These are phyloP conservation scores for Wickerhamiella occidentalis DNA, from an alignment of 805 yeast genomes.

Conservation along the genomic window DNA sequence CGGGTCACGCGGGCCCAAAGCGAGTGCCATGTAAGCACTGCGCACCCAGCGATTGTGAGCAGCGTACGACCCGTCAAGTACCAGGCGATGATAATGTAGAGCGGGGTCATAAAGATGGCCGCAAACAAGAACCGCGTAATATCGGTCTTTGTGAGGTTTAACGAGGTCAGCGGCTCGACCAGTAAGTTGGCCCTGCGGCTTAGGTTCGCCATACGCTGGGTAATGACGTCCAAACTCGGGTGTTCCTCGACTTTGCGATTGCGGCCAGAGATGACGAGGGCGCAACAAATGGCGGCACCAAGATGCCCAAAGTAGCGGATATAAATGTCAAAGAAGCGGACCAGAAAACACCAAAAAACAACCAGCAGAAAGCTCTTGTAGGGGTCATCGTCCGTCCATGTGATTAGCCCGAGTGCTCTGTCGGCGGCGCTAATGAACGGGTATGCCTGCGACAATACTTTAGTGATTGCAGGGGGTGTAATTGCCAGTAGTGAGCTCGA, in stretches of 20 bases:
- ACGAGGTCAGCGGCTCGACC: conserved; percentile 63
- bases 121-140: conserved; percentile 71
- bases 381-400: conserved; percentile 84
- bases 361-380: conserved; percentile 62
- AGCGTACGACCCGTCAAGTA: conserved; percentile 54
- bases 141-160: conserved; percentile 63
- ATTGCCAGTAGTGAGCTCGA: conserved; percentile 75
- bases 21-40: conserved; percentile 73
- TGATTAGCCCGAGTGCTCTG: conserved; percentile 53
- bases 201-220: conserved; percentile 61
- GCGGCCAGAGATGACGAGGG: conserved; percentile 32
- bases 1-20: conserved; percentile 74
- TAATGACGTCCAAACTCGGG: conserved; percentile 80
- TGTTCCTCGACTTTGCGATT: conserved; percentile 39
- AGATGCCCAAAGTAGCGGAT: conserved; percentile 77
- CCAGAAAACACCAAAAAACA: conserved; percentile 41
- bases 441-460: conserved; percentile 68
- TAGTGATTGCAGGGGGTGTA: conserved; percentile 85
- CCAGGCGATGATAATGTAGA: conserved; percentile 58
- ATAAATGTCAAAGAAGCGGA: conserved; percentile 67
- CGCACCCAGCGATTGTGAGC: conserved; percentile 44
- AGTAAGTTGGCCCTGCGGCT: conserved; percentile 66
- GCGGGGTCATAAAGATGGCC: conserved; percentile 73
- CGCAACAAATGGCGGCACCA: conserved; percentile 43
- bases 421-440: conserved; percentile 73